Evolutionary conservation across 2,329 filamentous ascomycete species (phyloP).

Genomic region (Ophiostoma pallidulum): DNA sequence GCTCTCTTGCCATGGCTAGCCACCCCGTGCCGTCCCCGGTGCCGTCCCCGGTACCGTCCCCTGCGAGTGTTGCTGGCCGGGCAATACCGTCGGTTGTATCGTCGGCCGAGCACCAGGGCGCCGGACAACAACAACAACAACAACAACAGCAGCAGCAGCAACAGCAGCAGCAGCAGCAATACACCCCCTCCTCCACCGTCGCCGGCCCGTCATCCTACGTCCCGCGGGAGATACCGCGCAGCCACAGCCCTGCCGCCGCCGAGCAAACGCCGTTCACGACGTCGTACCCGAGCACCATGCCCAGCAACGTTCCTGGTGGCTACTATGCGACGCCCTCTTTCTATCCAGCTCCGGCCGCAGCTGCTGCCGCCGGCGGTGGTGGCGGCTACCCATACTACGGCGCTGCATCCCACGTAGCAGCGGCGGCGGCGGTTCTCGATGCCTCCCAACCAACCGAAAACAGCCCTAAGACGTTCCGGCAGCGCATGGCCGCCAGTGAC

Average conservation of each 20-base stretch:
- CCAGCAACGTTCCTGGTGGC: not conserved
- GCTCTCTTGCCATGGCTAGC: not conserved
- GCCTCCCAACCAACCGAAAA: not conserved
- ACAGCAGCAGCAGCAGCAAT: no score
- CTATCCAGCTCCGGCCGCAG: not conserved
- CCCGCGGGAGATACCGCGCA: not conserved
- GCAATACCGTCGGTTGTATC: no score
- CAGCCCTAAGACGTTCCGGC: conserved; percentile 1
- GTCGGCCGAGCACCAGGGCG: no score
- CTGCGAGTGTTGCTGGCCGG: no score
- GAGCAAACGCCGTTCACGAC: conserved; percentile 5
- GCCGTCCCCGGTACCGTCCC: no score
- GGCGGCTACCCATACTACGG: conserved; percentile 1
- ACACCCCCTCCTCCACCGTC: not conserved
- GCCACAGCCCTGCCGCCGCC: conserved; percentile 1
- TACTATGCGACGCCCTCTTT: not conserved
- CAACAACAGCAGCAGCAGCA: not conserved
- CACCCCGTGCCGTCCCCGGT: no score
- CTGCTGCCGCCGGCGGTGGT: no score
- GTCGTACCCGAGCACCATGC: not conserved
- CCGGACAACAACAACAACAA: no score
- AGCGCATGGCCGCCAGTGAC: conserved; percentile 10
- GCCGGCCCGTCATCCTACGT: not conserved
- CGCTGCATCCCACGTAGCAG: not conserved
- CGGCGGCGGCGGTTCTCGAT: not conserved